Conservation (phyloP, 2,329 filamentous ascomycete species). For the Sporothrix phasma region DNA sequence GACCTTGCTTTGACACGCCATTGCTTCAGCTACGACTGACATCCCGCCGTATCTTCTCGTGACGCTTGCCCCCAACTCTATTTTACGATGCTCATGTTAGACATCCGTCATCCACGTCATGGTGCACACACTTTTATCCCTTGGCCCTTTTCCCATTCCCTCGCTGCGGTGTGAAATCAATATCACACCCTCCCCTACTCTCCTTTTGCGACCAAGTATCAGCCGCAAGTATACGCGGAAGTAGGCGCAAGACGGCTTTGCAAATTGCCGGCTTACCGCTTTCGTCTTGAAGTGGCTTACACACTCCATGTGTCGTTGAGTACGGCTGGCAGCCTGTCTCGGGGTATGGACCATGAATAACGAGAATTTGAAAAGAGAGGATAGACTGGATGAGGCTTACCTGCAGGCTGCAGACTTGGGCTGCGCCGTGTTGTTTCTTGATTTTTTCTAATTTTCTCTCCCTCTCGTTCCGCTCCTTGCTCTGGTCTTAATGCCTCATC, state of each 20-base stretch:
- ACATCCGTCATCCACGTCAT: conserved; percentile 9
- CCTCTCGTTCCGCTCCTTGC: background rate
- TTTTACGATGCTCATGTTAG: background rate
- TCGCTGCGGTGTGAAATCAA: background rate
- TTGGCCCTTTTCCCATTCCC: background rate
- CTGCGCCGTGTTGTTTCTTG: background rate
- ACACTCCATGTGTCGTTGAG: background rate
- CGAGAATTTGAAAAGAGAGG: background rate
- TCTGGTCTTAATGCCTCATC: background rate
- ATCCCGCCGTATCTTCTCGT: no score
- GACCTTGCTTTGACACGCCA: background rate
- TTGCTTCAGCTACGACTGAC: background rate
- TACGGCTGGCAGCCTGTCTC: background rate
- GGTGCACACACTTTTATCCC: background rate
- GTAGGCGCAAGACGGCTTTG: background rate
- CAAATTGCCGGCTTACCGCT: background rate
- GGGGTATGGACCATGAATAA: background rate
- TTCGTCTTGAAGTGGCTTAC: background rate
- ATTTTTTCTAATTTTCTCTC: background rate
- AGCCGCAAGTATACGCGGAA: background rate
- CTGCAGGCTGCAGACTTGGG: background rate
- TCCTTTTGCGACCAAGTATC: background rate
- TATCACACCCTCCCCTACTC: background rate
- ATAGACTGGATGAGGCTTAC: background rate
- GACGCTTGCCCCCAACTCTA: background rate